Evolutionary conservation across 2,329 filamentous ascomycete genomes (phyloP).

Genomic region (Fusarium incarnatum): DNA sequence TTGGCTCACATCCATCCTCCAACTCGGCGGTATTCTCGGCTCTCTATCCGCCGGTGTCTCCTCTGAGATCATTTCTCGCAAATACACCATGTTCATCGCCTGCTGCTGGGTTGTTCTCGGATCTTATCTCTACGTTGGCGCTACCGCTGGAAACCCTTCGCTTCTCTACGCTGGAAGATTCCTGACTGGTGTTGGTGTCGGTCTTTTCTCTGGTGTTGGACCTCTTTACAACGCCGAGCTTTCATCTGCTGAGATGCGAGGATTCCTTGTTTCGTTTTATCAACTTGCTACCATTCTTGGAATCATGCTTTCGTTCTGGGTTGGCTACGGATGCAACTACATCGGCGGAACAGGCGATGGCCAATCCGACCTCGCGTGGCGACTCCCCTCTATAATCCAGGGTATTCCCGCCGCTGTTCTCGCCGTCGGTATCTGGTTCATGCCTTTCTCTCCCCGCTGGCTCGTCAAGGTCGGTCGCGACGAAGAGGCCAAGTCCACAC

Average conservation of each 20-base stretch:
- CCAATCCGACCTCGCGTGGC: conserved; percentile 57
- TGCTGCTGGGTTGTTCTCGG: conserved; percentile 60
- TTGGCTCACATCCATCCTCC: conserved; percentile 64
- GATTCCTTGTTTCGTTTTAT: conserved; percentile 73
- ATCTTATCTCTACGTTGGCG: conserved; percentile 59
- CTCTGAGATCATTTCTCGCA: conserved; percentile 61
- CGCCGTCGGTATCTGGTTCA: conserved; percentile 77
- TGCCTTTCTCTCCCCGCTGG: conserved; percentile 84
- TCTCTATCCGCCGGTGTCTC: conserved; percentile 61
- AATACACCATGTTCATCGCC: conserved; percentile 64
- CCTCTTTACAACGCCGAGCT: conserved; percentile 64
- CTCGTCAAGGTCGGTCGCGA: conserved; percentile 78
- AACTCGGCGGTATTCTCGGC: conserved; percentile 62
- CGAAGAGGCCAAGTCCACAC: conserved; percentile 64
- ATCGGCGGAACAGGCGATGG: conserved; percentile 60
- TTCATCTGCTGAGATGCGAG: conserved; percentile 73
- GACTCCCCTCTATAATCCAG: conserved; percentile 60
- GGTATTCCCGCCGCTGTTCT: conserved; percentile 63
- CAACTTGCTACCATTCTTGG: conserved; percentile 59
- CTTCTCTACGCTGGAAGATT: conserved; percentile 62
- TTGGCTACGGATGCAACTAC: conserved; percentile 59
- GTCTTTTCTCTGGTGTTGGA: conserved; percentile 58
- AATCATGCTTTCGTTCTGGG: conserved; percentile 64
- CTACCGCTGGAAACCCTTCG: conserved; percentile 52
- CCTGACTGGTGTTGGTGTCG: conserved; percentile 62